Evolutionary conservation across 2,329 filamentous ascomycete species (phyloP).

Genomic region (Arthrobotrys musiformis): DNA sequence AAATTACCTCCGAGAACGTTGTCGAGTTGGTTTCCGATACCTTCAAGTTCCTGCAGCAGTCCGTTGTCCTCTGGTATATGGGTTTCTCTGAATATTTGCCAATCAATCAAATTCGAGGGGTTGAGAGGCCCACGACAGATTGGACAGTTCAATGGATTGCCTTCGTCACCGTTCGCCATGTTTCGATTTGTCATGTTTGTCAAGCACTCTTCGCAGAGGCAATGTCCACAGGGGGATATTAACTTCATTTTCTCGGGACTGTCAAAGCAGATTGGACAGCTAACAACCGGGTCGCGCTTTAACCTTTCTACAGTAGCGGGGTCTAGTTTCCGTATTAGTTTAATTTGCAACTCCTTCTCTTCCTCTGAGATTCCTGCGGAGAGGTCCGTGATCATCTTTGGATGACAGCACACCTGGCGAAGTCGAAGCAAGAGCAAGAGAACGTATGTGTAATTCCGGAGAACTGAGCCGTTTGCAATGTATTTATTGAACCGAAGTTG

Average conservation of each 20-base stretch:
- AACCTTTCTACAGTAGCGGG: slow-evolving; percentile 61
- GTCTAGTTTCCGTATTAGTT: slow-evolving; percentile 71
- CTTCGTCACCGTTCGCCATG: slow-evolving; percentile 71
- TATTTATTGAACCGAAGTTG: slow-evolving; percentile 81
- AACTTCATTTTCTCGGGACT: slow-evolving; percentile 62
- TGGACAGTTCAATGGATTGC: slow-evolving; percentile 74
- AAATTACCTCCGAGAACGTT: slow-evolving; percentile 57
- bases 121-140: slow-evolving; percentile 77
- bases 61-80: slow-evolving; percentile 67
- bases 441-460: slow-evolving; percentile 80
- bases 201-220: slow-evolving; percentile 81
- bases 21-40: slow-evolving; percentile 58
- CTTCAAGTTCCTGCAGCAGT: slow-evolving; percentile 64
- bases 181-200: slow-evolving; percentile 72
- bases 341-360: slow-evolving; percentile 57
- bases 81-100: slow-evolving; percentile 72
- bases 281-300: slow-evolving; percentile 53
- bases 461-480: slow-evolving; percentile 74
- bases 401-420: slow-evolving; percentile 84
- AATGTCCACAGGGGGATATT: slow-evolving; percentile 84
- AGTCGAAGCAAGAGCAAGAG: slow-evolving; percentile 81
- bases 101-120: slow-evolving; percentile 77
- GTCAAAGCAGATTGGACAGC: slow-evolving; percentile 57
- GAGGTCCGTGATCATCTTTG: slow-evolving; percentile 74
- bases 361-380: slow-evolving; percentile 64